Percentiles rank a stretch among this genome's conserved stretches.
These are phyloP conservation scores for Capsicum pubescens DNA, from an alignment of 257 asterid species.

Conservation along the genomic window DNA sequence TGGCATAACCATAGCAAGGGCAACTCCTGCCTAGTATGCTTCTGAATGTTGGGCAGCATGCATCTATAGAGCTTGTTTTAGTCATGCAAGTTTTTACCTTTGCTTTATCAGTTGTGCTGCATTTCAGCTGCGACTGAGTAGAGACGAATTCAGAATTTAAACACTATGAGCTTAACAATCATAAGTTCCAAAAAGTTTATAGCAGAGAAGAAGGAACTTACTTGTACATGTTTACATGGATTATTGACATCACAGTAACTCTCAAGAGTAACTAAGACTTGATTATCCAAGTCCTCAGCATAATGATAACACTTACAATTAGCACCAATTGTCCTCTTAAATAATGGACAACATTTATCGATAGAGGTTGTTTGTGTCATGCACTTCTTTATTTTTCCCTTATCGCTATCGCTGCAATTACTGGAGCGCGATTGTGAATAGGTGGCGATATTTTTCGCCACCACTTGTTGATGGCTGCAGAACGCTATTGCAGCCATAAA, in stretches of 20 bases:
- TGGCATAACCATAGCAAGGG: neutral
- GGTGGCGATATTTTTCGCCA: neutral
- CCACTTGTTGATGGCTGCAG: neutral
- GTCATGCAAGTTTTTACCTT: neutral
- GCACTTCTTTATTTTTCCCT: constrained; percentile 1
- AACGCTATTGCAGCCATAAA: neutral
- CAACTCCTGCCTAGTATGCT: neutral
- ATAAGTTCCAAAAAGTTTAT: too few relatives aligned
- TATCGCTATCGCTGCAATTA: neutral
- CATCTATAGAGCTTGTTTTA: neutral
- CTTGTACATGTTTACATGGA: constrained; percentile 12
- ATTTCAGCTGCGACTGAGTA: neutral
- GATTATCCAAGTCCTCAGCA: neutral
- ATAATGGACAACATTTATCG: constrained; percentile 19
- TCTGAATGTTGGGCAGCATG: neutral
- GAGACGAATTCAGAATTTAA: too few relatives aligned
- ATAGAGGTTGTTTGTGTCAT: neutral
- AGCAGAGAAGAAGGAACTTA: neutral
- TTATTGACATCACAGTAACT: neutral
- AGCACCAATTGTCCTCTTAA: constrained; percentile 9
- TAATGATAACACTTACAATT: constrained; percentile 4
- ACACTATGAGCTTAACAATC: too few relatives aligned
- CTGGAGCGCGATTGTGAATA: neutral
- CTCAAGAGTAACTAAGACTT: neutral
- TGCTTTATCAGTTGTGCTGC: neutral